Conservation (phyloP, 495 filamentous ascomycete species). For the Xylaria grammica region DNA sequence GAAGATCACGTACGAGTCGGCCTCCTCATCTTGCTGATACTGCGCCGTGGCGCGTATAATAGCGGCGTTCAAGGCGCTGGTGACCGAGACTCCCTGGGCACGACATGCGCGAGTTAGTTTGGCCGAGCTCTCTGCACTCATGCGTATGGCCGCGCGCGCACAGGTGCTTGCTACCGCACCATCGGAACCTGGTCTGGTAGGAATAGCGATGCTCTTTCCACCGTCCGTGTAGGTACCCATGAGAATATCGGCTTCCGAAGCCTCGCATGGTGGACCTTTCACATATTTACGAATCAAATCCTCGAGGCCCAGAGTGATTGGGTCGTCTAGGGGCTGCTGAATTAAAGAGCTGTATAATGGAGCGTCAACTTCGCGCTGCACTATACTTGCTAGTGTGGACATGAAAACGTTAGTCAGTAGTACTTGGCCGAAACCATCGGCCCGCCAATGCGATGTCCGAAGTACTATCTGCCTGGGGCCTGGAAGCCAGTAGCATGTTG, state of each 20-base stretch:
- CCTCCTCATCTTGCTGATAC: constrained; percentile 15
- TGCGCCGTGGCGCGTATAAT: constrained; percentile 25
- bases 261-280: not conserved
- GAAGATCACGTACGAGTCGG: constrained; percentile 24
- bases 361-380: not conserved
- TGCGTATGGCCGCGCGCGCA: not conserved
- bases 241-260: constrained; percentile 11
- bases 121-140: not conserved
- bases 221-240: constrained; percentile 5
- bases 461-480: constrained; percentile 25
- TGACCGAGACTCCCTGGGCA: constrained; percentile 20
- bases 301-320: constrained; percentile 15
- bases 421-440: constrained; percentile 33
- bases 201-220: constrained; percentile 22
- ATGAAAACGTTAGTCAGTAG: constrained; percentile 31
- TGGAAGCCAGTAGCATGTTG: constrained; percentile 34
- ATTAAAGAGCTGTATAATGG: not conserved
- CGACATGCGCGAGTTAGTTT: constrained; percentile 20
- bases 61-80: constrained; percentile 29
- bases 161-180: not conserved
- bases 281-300: not conserved
- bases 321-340: not conserved
- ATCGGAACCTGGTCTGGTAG: not conserved
- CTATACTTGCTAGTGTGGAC: not conserved
- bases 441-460: constrained; percentile 34